Base-by-base conservation (phyloP, 2,329 filamentous ascomycete genomes). In the Penicillium frequentans region DNA sequence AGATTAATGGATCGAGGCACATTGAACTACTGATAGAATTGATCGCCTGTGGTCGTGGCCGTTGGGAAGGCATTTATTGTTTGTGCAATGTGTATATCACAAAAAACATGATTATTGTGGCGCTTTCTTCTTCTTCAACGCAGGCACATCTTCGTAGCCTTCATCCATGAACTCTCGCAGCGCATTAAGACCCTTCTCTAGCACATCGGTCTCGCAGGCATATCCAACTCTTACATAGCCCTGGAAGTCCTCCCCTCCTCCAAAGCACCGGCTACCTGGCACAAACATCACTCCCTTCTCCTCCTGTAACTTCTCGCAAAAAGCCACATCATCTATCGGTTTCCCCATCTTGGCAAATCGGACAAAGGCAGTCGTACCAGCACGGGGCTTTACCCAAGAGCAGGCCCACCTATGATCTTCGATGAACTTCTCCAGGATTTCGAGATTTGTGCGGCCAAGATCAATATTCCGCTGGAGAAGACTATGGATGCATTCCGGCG, bases 171-270 rank as follows among this genome's bases (percentile, higher is more conserved):
- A 87, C 55, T 78, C 72, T 31, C 75, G 76, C 60, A 83, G 67
- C 55, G 78, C 79, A 62, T 84, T 80, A 67, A 96, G 68, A 0
- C 84, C 91, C 61, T 86, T 81, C 65, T 84, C 79, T 52, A 96
- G 68, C n/a, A 90, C 81, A 14, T 86, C 81, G 0, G 89, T 92
- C 64, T 88, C 82, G 66, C 85, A 87, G 1, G 87, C 90, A 73
- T 89, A 95, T 0, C 91, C 90, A 60, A 96, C 82, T 57, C 91
- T 81, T 23, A 96, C 87, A 73, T 85, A 93, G 2, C 91, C 91
- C 63, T 82, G 80, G 67, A 90, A 93, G 46, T 90, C 86, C 39
- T 81, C 69, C 13, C 78, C 79, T 3, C 79, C 73, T 0, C 91
- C 91, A 72, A 96, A 96, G 64, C 88, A 91, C 43, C 79, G 81